phyloP scores from a whole-genome alignment of 2,329 filamentous ascomycete species.

The Penicillium janthinellum region DNA sequence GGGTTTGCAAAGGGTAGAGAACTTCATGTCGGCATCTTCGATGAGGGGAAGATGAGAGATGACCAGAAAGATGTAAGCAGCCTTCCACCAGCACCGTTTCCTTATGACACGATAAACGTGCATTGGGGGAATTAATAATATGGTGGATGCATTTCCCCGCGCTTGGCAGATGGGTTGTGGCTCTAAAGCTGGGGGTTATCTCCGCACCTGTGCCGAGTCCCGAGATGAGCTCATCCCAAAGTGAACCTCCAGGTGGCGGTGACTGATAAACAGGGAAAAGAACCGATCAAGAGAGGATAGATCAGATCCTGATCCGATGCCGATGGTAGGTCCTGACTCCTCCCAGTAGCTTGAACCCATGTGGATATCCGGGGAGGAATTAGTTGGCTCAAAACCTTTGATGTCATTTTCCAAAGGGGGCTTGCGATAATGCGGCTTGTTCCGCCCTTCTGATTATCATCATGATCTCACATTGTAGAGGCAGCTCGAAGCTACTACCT shows the following conservation, averaged over 20 bases:
- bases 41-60: neutral
- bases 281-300: neutral
- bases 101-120: constrained; percentile 1
- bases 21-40: neutral
- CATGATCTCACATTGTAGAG: neutral
- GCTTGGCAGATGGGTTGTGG: neutral
- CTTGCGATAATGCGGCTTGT: neutral
- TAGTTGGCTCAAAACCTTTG: neutral
- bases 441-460: neutral
- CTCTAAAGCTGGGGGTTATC: constrained; percentile 5
- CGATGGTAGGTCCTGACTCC: no score
- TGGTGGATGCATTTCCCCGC: neutral
- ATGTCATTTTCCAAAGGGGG: neutral
- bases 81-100: neutral
- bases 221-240: constrained; percentile 5
- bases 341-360: neutral
- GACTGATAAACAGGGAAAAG: neutral
- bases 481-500: neutral
- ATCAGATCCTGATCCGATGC: neutral
- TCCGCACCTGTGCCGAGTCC: constrained; percentile 6
- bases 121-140: neutral
- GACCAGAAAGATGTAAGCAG: neutral
- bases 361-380: neutral
- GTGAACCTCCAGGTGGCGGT: neutral
- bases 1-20: neutral